Evolutionary conservation across 2,329 filamentous ascomycete genomes (phyloP), one percentile per base, ranked within the genome.

Genomic region (Colletotrichum limetticola): DNA sequence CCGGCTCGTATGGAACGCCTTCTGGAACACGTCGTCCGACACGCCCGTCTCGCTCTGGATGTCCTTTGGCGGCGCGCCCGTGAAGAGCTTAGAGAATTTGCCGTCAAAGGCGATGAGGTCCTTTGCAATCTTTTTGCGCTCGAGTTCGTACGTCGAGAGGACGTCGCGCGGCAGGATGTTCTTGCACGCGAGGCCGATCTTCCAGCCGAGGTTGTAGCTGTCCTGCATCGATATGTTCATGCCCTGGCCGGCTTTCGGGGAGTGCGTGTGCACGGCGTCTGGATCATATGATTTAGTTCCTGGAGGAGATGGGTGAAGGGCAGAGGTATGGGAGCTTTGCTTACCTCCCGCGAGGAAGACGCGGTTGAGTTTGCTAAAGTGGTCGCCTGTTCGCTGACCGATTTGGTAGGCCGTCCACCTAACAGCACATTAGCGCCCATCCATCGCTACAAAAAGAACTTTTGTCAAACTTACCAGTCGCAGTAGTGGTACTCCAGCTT

Each of bases 141-240:
- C 89, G 2, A 76, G 75, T 46, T 87, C 82, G 72, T 91, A 91
- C 0, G 86, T 89, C 24, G 81, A 77, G 1, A 91, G 82, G 9
- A 91, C 81, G 0, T 77, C 80, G 0, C 79, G 80, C 1, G 84
- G 82, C 0, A 85, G 79, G 2, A 85, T 77, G 6, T 85, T 85
- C 63, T 86, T 86, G 35, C 82, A 77, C 0, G 86, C 86, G 1
- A 82, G 78, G 0, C 84, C 87, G 1, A 91, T 78, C 79, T 91
- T 90, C 88, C 88, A 91, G 0, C 87, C 88, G 0, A 90, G 84
- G 68, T 90, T 90, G 78, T 85, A 89, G 0, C 84, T 81, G 79
- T 94, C 92, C 76, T 93, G 91, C 89, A 94, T 92, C 46, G 86
- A 89, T 1, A 93, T 88, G 75, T 94, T 94, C 91, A 94, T 93